phyloP scores from a whole-genome alignment of 202 grass and related monocot species.

The Setaria viridis region DNA sequence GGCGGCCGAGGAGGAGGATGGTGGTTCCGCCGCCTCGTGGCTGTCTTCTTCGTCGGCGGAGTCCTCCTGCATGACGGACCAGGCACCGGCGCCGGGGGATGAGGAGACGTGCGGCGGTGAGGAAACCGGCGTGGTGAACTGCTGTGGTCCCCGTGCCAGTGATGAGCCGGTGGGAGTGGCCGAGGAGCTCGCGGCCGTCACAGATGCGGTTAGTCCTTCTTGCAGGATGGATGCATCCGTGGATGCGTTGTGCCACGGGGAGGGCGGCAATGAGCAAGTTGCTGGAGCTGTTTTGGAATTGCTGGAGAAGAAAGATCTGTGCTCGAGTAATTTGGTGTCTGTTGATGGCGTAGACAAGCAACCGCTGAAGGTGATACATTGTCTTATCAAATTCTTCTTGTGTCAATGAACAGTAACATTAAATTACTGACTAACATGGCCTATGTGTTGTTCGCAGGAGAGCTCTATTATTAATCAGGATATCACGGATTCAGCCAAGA shows the following conservation, averaged over 20 bases:
- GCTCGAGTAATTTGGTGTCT: background rate
- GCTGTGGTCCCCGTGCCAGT: background rate
- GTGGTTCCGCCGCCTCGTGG: background rate
- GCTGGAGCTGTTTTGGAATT: constrained; percentile 27
- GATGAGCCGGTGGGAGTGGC: background rate
- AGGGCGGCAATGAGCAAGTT: background rate
- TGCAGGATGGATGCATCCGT: background rate
- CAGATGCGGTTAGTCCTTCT: background rate
- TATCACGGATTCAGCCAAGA: constrained; percentile 34
- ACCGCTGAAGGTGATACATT: constrained; percentile 59
- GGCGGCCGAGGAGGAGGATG: background rate
- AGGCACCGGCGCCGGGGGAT: background rate
- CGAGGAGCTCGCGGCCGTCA: background rate
- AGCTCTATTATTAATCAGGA: constrained; percentile 62
- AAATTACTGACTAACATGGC: background rate
- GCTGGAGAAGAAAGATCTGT: constrained; percentile 25
- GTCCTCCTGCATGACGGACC: constrained; percentile 51
- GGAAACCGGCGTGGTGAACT: background rate
- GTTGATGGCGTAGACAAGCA: constrained; percentile 44
- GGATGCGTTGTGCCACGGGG: background rate
- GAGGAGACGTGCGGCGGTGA: constrained; percentile 17
- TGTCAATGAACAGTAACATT: background rate
- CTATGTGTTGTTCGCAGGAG: constrained; percentile 57
- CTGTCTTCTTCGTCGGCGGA: background rate
- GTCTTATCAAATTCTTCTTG: background rate